These are phyloP conservation scores for Carex pumila DNA, from an alignment of 176 grass and related monocot species.

Conservation along the genomic window DNA sequence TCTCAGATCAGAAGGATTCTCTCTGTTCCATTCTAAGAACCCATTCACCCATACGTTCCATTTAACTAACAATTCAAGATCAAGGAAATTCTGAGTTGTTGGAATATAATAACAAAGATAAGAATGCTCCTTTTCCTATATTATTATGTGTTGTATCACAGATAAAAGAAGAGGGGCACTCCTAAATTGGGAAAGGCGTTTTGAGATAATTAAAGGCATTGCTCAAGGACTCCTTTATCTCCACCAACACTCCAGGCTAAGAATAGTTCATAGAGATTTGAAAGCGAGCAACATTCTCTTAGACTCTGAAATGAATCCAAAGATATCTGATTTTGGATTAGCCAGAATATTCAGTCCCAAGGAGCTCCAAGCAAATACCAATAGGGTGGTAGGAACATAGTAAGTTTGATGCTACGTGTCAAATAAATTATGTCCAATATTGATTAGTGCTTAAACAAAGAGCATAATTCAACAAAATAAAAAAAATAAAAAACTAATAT, in stretches of 20 bases:
- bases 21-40: background rate
- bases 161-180: background rate
- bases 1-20: background rate
- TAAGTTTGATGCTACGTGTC: background rate
- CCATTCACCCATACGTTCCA: background rate
- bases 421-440: too few species aligned
- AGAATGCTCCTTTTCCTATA: background rate
- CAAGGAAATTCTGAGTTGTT: background rate
- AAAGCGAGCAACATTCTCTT: slow-evolving; percentile 8
- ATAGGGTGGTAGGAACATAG: background rate
- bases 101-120: background rate
- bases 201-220: slow-evolving; percentile 12
- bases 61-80: background rate
- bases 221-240: slow-evolving; percentile 7
- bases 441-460: too few species aligned
- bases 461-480: too few species aligned
- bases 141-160: background rate
- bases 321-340: slow-evolving; percentile 17
- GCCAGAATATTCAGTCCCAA: slow-evolving; percentile 1
- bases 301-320: slow-evolving; percentile 9
- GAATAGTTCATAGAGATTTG: slow-evolving; percentile 5
- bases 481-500: too few species aligned
- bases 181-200: slow-evolving; percentile 2
- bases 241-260: background rate
- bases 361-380: background rate